Evolutionary conservation across 306 rosid species (phyloP).

Genomic region (Ammopiptanthus mongolicus): DNA sequence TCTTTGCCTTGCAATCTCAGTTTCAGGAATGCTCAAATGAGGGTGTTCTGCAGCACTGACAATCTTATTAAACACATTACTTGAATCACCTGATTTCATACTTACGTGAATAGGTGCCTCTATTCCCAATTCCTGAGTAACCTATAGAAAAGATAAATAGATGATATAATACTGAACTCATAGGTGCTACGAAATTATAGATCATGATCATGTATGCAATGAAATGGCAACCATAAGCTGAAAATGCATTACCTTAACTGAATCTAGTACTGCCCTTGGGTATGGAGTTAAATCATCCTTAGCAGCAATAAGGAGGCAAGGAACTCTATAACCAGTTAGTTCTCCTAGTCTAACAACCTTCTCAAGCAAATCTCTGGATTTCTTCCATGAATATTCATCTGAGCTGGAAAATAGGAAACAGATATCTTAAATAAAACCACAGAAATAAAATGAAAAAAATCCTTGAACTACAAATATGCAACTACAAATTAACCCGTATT

Average conservation of each 20-base stretch:
- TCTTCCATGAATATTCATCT: constrained; percentile 76
- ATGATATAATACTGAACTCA: neutral
- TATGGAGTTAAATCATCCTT: constrained; percentile 80
- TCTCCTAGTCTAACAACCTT: constrained; percentile 82
- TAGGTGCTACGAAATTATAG: neutral
- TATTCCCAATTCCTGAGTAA: constrained; percentile 67
- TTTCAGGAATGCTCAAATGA: constrained; percentile 79
- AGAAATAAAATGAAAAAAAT: neutral
- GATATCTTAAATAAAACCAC: neutral
- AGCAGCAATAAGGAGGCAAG: constrained; percentile 77
- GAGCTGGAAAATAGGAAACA: constrained; percentile 56
- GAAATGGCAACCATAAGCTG: constrained; percentile 14
- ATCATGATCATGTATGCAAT: neutral
- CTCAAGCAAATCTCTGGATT: constrained; percentile 64
- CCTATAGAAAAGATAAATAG: constrained; percentile 34
- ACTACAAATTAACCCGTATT: neutral
- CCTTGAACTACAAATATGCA: neutral
- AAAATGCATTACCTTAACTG: constrained; percentile 53
- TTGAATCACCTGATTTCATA: constrained; percentile 52
- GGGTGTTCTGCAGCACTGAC: constrained; percentile 69
- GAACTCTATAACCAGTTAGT: constrained; percentile 63
- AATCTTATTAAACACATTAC: constrained; percentile 52
- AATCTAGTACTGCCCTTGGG: constrained; percentile 67
- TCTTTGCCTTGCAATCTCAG: constrained; percentile 58
- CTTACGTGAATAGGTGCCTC: constrained; percentile 69